These are phyloP conservation scores for Cercospora berteroae DNA, from an alignment of 2,329 filamentous ascomycete genomes.

Conservation along the genomic window DNA sequence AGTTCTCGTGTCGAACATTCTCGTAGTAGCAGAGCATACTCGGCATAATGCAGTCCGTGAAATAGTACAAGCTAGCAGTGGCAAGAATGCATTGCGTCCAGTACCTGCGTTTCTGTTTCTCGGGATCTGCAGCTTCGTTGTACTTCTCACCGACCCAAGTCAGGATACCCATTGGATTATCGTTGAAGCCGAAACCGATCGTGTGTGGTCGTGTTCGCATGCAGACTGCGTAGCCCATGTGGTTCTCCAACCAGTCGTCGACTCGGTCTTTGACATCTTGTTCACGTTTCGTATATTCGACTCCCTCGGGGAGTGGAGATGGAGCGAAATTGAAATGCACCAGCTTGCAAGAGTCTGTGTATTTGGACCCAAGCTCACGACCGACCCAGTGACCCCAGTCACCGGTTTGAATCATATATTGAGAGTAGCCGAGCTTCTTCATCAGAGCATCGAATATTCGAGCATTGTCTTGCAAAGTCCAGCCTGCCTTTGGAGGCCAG, in stretches of 20 bases:
- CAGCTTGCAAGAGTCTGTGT: slow-evolving; percentile 40
- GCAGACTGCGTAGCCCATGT: slow-evolving; percentile 43
- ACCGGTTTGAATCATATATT: slow-evolving; percentile 42
- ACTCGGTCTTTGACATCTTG: slow-evolving; percentile 34
- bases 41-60: slow-evolving; percentile 41
- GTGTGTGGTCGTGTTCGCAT: slow-evolving; percentile 44
- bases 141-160: slow-evolving; percentile 48
- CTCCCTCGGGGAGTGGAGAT: slow-evolving; percentile 35
- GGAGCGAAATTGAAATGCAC: slow-evolving; percentile 46
- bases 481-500: slow-evolving; percentile 34
- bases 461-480: slow-evolving; percentile 41
- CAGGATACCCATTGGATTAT: slow-evolving; percentile 47
- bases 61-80: slow-evolving; percentile 41
- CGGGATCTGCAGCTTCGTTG: slow-evolving; percentile 40
- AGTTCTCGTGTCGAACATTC: slow-evolving; percentile 42
- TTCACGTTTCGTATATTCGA: slow-evolving; percentile 39
- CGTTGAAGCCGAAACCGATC: slow-evolving; percentile 44
- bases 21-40: slow-evolving; percentile 43
- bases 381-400: slow-evolving; percentile 46
- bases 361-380: slow-evolving; percentile 40
- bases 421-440: slow-evolving; percentile 42
- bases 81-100: slow-evolving; percentile 37
- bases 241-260: slow-evolving; percentile 41
- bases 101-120: slow-evolving; percentile 36
- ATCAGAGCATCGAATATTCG: slow-evolving; percentile 42